Evolutionary conservation across 2,329 filamentous ascomycete genomes (phyloP), one percentile per base, ranked within the genome.

Genomic region (Chrysoporthe austroafricana): DNA sequence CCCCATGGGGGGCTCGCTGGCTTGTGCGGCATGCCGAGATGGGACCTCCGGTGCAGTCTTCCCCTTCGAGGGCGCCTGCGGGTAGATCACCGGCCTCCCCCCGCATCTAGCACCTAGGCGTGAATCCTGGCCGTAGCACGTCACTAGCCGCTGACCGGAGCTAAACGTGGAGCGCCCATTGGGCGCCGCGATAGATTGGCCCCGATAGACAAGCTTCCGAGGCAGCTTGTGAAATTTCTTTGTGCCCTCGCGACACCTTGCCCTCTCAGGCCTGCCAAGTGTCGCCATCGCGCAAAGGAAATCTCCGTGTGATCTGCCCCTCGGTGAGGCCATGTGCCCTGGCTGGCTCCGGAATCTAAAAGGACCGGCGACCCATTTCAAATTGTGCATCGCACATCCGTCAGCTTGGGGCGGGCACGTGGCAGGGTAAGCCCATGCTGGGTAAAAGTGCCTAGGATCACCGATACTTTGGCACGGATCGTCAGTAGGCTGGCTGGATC

Each of bases 181-280:
- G 59, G 64, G 50, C 42, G 39, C 18, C 21, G 14, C n/a, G 48
- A 58, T n/a, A 46, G 46, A 14, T 54, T 32, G 11, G 42, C 26
- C 48, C 34, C 46, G 58, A 26, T 32, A 32, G 32, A 26, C 34
- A 32, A 42, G 44, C 46, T 58, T 64, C 66, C 66, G 66, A 67
- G 66, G 66, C 66, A 67, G 66, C 66, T 67, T 67, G 66, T 67
- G 66, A 67, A 60, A 64, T 34, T 48, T 46, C n/a, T 16, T 32
- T 6, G 39, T 34, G 44, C 14, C 26, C 42, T 39, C 16, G 8
- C 36, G 34, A 8, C 7, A 21, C 21, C 57, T 52, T 13, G 21
- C 50, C n/a, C 46, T 50, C 46, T 11, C 46, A 21, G 21, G 26
- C 21, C 11, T 14, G 21, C 26, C 26, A 52, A 13, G 50, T 54